Base-by-base conservation (phyloP, 129 eudicot genomes). In the Lonicera japonica region DNA sequence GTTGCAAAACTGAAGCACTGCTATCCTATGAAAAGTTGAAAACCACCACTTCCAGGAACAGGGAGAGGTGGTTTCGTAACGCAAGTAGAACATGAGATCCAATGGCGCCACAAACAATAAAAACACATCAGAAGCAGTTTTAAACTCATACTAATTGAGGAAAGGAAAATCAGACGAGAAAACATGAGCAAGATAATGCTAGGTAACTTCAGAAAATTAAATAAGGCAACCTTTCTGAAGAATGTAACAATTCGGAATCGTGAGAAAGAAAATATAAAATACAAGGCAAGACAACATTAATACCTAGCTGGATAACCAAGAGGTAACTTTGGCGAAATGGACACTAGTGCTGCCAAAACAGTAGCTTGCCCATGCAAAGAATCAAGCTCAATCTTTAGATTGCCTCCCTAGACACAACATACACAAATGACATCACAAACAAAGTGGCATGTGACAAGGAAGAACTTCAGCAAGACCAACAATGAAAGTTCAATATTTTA, bases 271-370 rank as follows among this genome's bases (percentile, higher is more conserved):
- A 43, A 43, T 43, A 43, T 43, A 43, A 8, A 43, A 43, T 8
- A 43, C 13, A 43, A 43, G 21, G 46, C 48, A 51, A 46, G 21
- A 40, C 23, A 41, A 50, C 34, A 65, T 34, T 22, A 52, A 34
- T 68, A 91, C 98, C 95, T 82, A 64, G 96, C 85, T 56, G 98
- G 98, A 82, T 92, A 92, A 70, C 98, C 98, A 72, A 92, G 98
- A 77, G 91, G 96, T 60, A 92, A 78, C 77, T 82, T 82, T 23
- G 86, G 96, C 38, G 96, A 84, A 61, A 85, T 77, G 21, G 96
- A 87, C 65, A 90, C 96, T 60, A 92, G 71, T 70, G 98, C 89
- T n/a, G 98, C 96, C 80, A 92, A 81, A 76, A 85, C 86, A 20
- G 85, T 83, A 65, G 96, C 96, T 83, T 87, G 96, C 60, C 98